A percentile compares a stretch with the other conserved stretches of the same genome.
Conservation (phyloP, 2,329 filamentous ascomycete genomes). For the Xylaria polymorpha region DNA sequence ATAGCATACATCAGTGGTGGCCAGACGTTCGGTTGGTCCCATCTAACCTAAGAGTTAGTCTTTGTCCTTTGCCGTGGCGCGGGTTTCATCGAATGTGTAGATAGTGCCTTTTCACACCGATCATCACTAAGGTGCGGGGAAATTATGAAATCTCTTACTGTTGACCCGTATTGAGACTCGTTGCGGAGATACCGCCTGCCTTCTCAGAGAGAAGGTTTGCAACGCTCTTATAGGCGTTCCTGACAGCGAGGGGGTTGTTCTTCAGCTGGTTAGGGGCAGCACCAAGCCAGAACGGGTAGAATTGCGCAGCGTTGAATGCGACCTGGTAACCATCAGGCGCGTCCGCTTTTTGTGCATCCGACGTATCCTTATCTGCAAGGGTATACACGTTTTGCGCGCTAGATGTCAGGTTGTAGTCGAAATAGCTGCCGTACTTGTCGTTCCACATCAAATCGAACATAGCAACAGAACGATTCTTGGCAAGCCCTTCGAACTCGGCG, state of each 20-base stretch:
- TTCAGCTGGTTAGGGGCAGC: slow-evolving; percentile 68
- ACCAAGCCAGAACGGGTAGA: slow-evolving; percentile 77
- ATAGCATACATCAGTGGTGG: slow-evolving; percentile 73
- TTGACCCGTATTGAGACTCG: slow-evolving; percentile 69
- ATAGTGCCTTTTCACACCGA: background rate
- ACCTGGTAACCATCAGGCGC: slow-evolving; percentile 68
- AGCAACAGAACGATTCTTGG: slow-evolving; percentile 66
- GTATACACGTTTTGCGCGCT: slow-evolving; percentile 66
- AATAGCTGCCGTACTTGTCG: slow-evolving; percentile 70
- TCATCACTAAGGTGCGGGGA: background rate
- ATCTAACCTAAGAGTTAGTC: slow-evolving; percentile 49
- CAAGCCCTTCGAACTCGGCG: slow-evolving; percentile 61
- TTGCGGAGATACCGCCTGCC: slow-evolving; percentile 69
- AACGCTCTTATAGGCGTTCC: slow-evolving; percentile 65
- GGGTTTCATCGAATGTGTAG: background rate
- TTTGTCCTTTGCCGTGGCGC: background rate
- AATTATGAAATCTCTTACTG: slow-evolving; percentile 29
- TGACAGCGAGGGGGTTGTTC: slow-evolving; percentile 68
- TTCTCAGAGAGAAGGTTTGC: slow-evolving; percentile 62
- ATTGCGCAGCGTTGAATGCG: slow-evolving; percentile 68
- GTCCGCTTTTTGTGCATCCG: slow-evolving; percentile 54
- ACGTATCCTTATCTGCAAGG: slow-evolving; percentile 60
- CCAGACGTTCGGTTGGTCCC: slow-evolving; percentile 79
- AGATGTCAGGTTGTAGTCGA: slow-evolving; percentile 75
- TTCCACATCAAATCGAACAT: slow-evolving; percentile 76